These are phyloP conservation scores for Penicillium dipodomyicola DNA, from an alignment of 495 filamentous ascomycete species.

Conservation along the genomic window DNA sequence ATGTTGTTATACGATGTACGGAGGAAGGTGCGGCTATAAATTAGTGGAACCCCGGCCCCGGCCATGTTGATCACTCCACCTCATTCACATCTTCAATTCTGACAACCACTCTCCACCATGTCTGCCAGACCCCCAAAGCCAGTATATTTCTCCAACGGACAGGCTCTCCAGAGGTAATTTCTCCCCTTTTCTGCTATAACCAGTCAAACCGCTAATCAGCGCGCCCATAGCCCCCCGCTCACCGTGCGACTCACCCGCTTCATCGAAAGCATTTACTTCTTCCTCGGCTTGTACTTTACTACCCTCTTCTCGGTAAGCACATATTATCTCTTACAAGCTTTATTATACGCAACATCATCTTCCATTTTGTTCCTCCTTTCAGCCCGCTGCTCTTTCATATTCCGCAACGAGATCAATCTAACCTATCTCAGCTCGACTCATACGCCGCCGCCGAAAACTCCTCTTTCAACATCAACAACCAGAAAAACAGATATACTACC, in stretches of 20 bases:
- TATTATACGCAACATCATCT: not conserved
- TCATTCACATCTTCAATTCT: constrained; percentile 12
- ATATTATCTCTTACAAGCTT: not conserved
- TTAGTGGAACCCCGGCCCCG: constrained; percentile 12
- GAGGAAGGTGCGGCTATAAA: constrained; percentile 1
- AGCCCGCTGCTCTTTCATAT: not conserved
- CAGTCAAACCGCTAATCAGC: constrained; percentile 24
- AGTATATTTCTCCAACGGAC: constrained; percentile 41
- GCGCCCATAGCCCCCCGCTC: constrained; percentile 41
- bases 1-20: not conserved
- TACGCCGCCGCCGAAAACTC: constrained; percentile 63
- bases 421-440: constrained; percentile 54
- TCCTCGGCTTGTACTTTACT: constrained; percentile 43
- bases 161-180: constrained; percentile 34
- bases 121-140: constrained; percentile 24
- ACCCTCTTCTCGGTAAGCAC: constrained; percentile 42
- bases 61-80: constrained; percentile 12
- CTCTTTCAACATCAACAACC: constrained; percentile 54
- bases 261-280: constrained; percentile 45
- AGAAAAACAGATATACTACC: constrained; percentile 21
- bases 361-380: not conserved
- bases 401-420: not conserved
- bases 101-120: constrained; percentile 26
- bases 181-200: constrained; percentile 13
- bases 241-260: constrained; percentile 45